phyloP scores from a whole-genome alignment of 495 filamentous ascomycete genomes.

The Aspergillus mulundensis region DNA sequence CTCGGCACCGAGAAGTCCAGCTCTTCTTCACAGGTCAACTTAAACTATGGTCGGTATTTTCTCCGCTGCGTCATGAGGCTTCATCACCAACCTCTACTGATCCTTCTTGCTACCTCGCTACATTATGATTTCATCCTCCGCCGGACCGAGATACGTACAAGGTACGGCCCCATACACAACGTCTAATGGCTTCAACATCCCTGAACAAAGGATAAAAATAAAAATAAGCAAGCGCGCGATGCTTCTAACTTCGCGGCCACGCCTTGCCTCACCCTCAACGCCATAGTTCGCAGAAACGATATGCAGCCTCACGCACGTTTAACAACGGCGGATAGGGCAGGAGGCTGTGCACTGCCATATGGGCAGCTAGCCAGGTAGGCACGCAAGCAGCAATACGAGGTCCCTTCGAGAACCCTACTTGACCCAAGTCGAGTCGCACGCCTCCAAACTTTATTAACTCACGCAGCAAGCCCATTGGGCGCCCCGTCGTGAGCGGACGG shows the following conservation, averaged over 20 bases:
- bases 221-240: background rate
- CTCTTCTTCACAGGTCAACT: conserved; percentile 1
- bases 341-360: background rate
- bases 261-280: background rate
- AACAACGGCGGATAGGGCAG: background rate
- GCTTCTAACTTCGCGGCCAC: background rate
- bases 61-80: conserved; percentile 8
- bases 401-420: background rate
- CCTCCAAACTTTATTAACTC: background rate
- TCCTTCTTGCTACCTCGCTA: background rate
- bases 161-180: background rate
- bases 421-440: background rate
- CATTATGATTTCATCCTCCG: background rate
- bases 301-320: background rate
- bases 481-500: background rate
- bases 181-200: background rate
- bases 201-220: background rate
- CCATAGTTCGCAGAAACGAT: background rate
- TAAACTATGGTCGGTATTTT: background rate
- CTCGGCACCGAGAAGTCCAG: background rate
- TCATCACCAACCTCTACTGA: background rate
- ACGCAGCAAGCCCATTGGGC: background rate
- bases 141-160: background rate
- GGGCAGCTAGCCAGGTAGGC: too few relatives aligned
- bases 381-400: background rate